Evolutionary conservation across 768 basidiomycete species (phyloP), one percentile per base, ranked within the genome.

Genomic region (Lentinula sp.): DNA sequence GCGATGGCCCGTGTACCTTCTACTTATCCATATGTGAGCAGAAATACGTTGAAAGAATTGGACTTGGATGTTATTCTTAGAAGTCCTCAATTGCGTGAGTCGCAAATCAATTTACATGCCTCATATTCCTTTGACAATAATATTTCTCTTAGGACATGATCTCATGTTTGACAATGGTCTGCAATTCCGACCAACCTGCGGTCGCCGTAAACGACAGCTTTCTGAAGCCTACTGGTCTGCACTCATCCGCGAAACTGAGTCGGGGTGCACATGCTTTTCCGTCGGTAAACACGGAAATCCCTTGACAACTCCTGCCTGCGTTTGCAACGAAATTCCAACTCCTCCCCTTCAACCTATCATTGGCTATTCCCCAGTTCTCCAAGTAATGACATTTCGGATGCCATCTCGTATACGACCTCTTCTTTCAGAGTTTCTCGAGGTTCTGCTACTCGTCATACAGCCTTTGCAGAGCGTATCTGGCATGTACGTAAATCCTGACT

Each of bases 61-160:
- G 93, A 97, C 70, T 77, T 96, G 18, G 84, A 88, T 61, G 84
- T 88, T 57, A 94, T 96, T 66, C 79, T 96, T 60, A 84, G 90
- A 52, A 94, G 94, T 71, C 91, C 93, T 23, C 93, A 95, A 70
- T 87, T 96, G 62, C 89, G 95, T 92, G 75, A 76, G 87, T 88
- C 21, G 16, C 62, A 62, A 61, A 58, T 58, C 32, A 56, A 6
- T 43, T 42, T 53, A 52, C 61, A 57, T 67, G 50, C 57, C 54
- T 63, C 64, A 63, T 61, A 8, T 39, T 1, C 37, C 63, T n/a
- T 13, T n/a, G 4, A 35, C 59, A 64, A 61, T 59, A 56, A 65
- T 61, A 58, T 57, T 45, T 61, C 59, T 57, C 67, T 39, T 39
- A 93, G 91, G 91, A 37, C 93, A 96, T 66, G 93, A 95, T 73